Base-by-base conservation (phyloP, 164 flowering plant species). In the Dillenia turbinata region DNA sequence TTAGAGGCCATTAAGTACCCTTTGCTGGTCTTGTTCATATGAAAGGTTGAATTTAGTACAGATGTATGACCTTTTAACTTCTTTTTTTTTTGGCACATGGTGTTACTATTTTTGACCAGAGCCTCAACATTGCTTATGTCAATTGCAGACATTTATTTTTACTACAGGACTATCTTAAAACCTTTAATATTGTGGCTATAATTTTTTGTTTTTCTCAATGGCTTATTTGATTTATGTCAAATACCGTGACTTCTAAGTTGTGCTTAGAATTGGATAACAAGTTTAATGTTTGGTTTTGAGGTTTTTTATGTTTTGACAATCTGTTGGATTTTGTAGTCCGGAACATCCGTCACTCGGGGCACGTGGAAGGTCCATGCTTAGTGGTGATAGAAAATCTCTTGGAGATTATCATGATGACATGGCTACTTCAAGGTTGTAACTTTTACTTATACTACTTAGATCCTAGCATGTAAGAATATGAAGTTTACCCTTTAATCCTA, bases 331-430 rank as follows among this genome's bases (percentile, higher is more conserved):
- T 65, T 80, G 66, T 84, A 95, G 99, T 75, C 99, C 99, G 61
- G 99, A 95, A 76, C 96, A 92, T 79, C 99, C 99, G 62, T 79
- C 91, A 55, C 69, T 81, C 62, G 85, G 87, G 69, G 78, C 90
- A 62, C 93, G 91, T 65, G 88, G 87, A 22, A 75, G 96, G 56
- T 92, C 97, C 57, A 79, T 95, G 86, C 93, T 95, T 67, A 78
- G 97, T 63, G 97, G 96, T 64, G 91, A 87, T 71, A 79, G 83
- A 69, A 86, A 84, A 63, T 73, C 89, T 55, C 77, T 81, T 63
- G 72, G 86, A 73, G 96, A 86, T 73, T 86, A 52, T 72, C 56
- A 73, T 13, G 86, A 89, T 71, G 88, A 83, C 17, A 63, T 71
- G 45, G 71, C 81, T 67, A 61, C 88, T 59, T 84, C 97, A 69